These are phyloP conservation scores for Claviceps pazoutovae DNA, from an alignment of 2,329 filamentous ascomycete species.

Conservation along the genomic window DNA sequence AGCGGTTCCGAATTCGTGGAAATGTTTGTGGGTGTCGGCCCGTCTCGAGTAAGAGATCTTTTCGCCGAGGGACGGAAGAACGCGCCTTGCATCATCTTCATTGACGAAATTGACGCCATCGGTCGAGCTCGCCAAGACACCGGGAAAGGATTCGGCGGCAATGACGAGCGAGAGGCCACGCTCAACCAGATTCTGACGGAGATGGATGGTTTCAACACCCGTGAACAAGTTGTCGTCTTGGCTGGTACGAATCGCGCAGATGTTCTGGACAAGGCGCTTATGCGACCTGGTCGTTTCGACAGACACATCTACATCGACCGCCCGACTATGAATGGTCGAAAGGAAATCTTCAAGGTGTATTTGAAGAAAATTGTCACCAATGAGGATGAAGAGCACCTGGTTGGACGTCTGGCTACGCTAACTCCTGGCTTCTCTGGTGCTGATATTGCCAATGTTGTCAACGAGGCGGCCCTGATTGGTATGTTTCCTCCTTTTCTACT, in stretches of 20 bases:
- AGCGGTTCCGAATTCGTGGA: conserved; percentile 98
- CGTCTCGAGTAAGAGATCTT: conserved; percentile 84
- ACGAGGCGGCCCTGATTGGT: conserved; percentile 94
- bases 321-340: conserved; percentile 91
- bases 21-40: conserved; percentile 98
- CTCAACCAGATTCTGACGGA: conserved; percentile 97
- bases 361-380: conserved; percentile 87
- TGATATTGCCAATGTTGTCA: conserved; percentile 96
- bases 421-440: conserved; percentile 95
- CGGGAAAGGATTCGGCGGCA: conserved; percentile 61
- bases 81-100: conserved; percentile 97
- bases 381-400: conserved; percentile 76
- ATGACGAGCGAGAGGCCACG: conserved; percentile 92
- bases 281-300: conserved; percentile 94
- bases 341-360: conserved; percentile 93
- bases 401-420: conserved; percentile 77
- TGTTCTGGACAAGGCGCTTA: conserved; percentile 84
- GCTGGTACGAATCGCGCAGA: conserved; percentile 95
- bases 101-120: conserved; percentile 97
- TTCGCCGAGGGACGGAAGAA: conserved; percentile 92
- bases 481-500: conserved; percentile 22
- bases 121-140: conserved; percentile 78
- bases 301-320: conserved; percentile 90
- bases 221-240: conserved; percentile 89
- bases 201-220: conserved; percentile 98